Base-by-base conservation (phyloP, 345 rosid species). In the Gynandropsis gynandra region DNA sequence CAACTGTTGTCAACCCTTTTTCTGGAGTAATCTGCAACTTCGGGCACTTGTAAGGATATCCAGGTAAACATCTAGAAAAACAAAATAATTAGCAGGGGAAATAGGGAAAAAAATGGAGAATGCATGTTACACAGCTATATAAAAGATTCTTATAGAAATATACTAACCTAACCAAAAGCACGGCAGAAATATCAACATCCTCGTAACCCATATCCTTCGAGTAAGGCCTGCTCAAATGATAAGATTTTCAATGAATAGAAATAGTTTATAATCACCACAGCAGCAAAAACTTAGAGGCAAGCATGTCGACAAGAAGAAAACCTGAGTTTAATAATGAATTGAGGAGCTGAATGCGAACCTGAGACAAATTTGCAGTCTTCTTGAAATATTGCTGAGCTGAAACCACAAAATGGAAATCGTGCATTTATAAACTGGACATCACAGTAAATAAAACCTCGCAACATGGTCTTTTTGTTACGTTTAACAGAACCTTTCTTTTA, bases 41-140 rank as follows among this genome's bases (percentile, higher is more conserved):
- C 0, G 96, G 98, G 34, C 81, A 78, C 76, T 90, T 90, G 82
- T 74, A 76, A 50, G 98, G 98, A 76, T 90, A 90, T 47, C 96
- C 98, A 1, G 98, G 96, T 67, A 82, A 73, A 76, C 89, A 90
- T 69, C 98, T 90, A 64, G 1, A 36, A 59, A 40, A 39, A 59
- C 65, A 44, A 65, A 45, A 5, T 34, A 58, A 45, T 53, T 17
- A 53, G 41, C 40, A 43, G 16, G 19, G 19, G 19, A 48, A 24
- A 38, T 11, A 18, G 42, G 46, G 67, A 21, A 40, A 39, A 52
- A 31, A 34, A 44, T 24, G 21, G 39, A 43, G 16, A 18, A 39
- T 50, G 1, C 5, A 14, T 24, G 29, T 24, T 5, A 24, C 29
- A 24, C 29, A 24, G 24, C 37, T 12, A 52, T 33, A 24, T 17